Evolutionary conservation across 2,329 filamentous ascomycete species (phyloP), one percentile per base, ranked within the genome.

Genomic region (Colletotrichum lentis): DNA sequence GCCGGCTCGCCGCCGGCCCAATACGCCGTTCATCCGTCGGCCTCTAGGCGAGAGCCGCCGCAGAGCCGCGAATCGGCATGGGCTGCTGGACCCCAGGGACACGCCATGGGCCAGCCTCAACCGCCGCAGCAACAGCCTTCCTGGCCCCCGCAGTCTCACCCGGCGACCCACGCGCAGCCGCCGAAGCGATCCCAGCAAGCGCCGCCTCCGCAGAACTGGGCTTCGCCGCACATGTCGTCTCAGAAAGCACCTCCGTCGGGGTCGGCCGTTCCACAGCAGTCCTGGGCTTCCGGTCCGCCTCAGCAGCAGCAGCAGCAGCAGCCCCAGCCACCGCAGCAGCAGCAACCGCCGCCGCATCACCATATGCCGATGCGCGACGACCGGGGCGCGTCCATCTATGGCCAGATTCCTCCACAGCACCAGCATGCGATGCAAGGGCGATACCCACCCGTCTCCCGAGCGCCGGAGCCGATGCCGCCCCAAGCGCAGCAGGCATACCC

Each of bases 1-100:
- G 78, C 80, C 24, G 80, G 81, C n/a, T 84, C 85, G 7, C 82
- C 85, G n/a, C 81, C 84, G n/a, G 81, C 83, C 22, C 86, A 87
- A 71, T 88, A 88, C 64, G 78, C 81, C 0, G 75, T 80, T 11
- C 85, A 88, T 73, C 78, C 80, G n/a, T 73, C 81, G 24, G 74
- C 78, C 16, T 73, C 82, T 14, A 79, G 82, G 35, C 81, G 83
- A 22, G 84, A 86, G 53, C 73, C 81, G 0, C 72, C 76, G 1
- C 64, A 67, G 58, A 73, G 73, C 31, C 76, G 81, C 27, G 81
- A 82, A 46, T 67, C 73, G 5, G 76, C 76, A 57, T 81, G 79
- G 76, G 74, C 75, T 58, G 61, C 74, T 60, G 62, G 71, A 22
- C 70, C 69, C 59, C 73, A 65, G 73, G 74, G 54, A 67, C 73